Evolutionary conservation across 805 yeast genomes (phyloP), one percentile per base, ranked within the genome.

Genomic region (Barnettozyma salicaria): DNA sequence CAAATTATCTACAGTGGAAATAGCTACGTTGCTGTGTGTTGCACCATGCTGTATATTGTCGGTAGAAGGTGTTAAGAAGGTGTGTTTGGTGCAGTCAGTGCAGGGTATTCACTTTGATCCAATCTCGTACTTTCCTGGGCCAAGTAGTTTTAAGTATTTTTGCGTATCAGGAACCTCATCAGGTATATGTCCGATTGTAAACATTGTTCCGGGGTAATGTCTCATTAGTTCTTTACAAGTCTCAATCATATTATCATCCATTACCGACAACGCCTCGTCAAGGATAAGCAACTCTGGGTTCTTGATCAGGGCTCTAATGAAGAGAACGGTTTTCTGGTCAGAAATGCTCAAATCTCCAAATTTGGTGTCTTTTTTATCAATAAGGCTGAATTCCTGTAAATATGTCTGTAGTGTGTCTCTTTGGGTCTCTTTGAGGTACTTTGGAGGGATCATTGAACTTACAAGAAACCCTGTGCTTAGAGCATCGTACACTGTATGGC

Each of bases 191-290:
- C 95, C 95, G 18, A 92, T 82, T 0, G 82, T 67, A 24, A 90
- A 67, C 3, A 80, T 77, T 1, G 96, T 79, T 0, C 94, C 84
- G 3, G 73, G 70, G 72, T 78, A 78, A 33, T 63, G 52, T 25
- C 71, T 61, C 19, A 69, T 56, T 6, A 77, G 48, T 22, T 64
- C 62, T 47, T 78, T 78, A 37, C 87, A 81, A 33, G 62, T 66
- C 27, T 65, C 64, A 41, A 80, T 66, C 23, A 73, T 68, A 16
- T 67, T 72, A 36, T 76, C 79, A 27, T 81, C 84, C 92, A 90
- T 85, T 12, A 88, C 94, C 17, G 95, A 84, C 41, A 90, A 76
- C 0, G 97, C 95, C 63, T 90, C 98, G 59, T 90, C 98, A 3
- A 90, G 64, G 32, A 90, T 80, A 36, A 90, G 64, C 1, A 90